phyloP scores from a whole-genome alignment of 208 protist genomes.

The Naegleria gruberi region DNA sequence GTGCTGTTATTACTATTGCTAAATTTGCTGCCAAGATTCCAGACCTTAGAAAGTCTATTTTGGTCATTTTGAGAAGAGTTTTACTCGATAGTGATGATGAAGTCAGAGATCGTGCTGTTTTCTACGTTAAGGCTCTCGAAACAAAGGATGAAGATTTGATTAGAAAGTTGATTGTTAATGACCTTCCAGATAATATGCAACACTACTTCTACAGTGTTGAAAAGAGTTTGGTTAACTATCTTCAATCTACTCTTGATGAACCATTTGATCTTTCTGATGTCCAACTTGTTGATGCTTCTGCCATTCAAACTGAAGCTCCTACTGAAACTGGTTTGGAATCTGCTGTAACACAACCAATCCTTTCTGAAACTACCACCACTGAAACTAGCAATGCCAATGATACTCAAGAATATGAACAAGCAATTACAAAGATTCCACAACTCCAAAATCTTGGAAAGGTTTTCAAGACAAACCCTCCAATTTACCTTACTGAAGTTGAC shows the following conservation, averaged over 20 bases:
- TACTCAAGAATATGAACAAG: not conserved
- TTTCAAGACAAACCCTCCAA: slow-evolving; percentile 50
- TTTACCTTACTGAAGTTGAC: slow-evolving; percentile 83
- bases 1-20: slow-evolving; percentile 89
- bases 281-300: not conserved
- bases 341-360: not conserved
- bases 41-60: slow-evolving; percentile 69
- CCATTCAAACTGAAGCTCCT: not conserved
- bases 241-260: slow-evolving; percentile 12
- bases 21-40: slow-evolving; percentile 85
- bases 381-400: not conserved
- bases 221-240: slow-evolving; percentile 24
- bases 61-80: slow-evolving; percentile 72
- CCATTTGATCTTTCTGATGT: slow-evolving; percentile 15
- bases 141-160: slow-evolving; percentile 58
- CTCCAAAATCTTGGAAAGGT: slow-evolving; percentile 47
- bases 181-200: not conserved
- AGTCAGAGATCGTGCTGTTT: slow-evolving; percentile 90
- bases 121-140: slow-evolving; percentile 78
- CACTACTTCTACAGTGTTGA: slow-evolving; percentile 18
- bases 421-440: slow-evolving; percentile 5
- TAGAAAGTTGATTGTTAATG: slow-evolving; percentile 52
- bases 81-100: slow-evolving; percentile 94
- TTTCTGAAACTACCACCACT: not conserved
- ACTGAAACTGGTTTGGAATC: not conserved